A percentile compares a stretch with the other conserved stretches of the same genome.
phyloP scores from a whole-genome alignment of 2,329 filamentous ascomycete species.

The Lachnellula suecica region DNA sequence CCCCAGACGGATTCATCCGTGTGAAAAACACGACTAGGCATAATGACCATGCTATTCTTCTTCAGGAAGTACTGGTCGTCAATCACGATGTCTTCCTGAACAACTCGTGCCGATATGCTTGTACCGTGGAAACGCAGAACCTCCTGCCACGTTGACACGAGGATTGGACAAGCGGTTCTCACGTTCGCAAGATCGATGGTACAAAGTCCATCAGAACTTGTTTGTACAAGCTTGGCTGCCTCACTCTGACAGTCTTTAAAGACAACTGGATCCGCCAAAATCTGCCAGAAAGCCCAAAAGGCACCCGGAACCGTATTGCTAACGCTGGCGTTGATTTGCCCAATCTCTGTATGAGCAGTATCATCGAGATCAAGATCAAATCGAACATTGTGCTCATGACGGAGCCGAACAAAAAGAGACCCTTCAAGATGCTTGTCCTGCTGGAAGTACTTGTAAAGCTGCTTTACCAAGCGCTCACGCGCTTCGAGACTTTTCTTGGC shows the following conservation, averaged over 20 bases:
- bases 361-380: background rate
- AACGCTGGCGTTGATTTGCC: constrained; percentile 29
- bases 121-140: constrained; percentile 40
- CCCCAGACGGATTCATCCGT: constrained; percentile 41
- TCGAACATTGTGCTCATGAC: background rate
- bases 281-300: constrained; percentile 37
- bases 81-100: constrained; percentile 41
- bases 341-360: constrained; percentile 34
- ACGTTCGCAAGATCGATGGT: constrained; percentile 31
- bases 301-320: constrained; percentile 37
- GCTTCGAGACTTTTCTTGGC: too few relatives aligned
- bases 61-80: constrained; percentile 41
- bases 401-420: too few relatives aligned
- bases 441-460: too few relatives aligned
- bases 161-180: background rate
- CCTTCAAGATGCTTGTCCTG: too few relatives aligned
- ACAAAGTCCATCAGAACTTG: background rate
- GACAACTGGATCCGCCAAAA: constrained; percentile 32
- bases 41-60: constrained; percentile 41
- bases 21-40: constrained; percentile 41
- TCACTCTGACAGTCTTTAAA: constrained; percentile 30
- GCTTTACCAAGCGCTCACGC: too few relatives aligned
- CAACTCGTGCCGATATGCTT: constrained; percentile 37
- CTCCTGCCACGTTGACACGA: constrained; percentile 44
- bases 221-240: constrained; percentile 20